A percentile compares a stretch with the other conserved stretches of the same genome.
Conservation (phyloP, 2,329 filamentous ascomycete genomes). For the Ascosphaera pollenicola region DNA sequence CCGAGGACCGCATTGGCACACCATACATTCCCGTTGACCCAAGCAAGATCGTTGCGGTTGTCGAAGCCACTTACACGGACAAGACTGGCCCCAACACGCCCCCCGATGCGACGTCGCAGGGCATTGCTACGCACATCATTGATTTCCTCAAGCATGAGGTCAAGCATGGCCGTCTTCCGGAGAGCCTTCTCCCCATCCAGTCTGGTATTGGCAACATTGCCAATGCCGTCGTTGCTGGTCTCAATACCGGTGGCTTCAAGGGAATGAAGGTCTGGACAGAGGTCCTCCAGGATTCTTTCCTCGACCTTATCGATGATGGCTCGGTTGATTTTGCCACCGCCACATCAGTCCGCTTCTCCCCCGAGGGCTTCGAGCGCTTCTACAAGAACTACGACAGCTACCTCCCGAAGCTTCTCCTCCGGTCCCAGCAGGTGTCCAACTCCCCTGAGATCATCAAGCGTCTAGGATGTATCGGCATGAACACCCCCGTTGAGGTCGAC, state of each 20-base stretch:
- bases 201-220: conserved; percentile 85
- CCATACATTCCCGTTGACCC: conserved; percentile 66
- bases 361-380: conserved; percentile 77
- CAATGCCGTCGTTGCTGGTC: conserved; percentile 72
- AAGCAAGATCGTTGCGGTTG: conserved; percentile 61
- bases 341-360: conserved; percentile 76
- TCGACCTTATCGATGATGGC: conserved; percentile 76
- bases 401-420: conserved; percentile 59
- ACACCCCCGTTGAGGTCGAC: conserved; percentile 83
- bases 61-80: conserved; percentile 71
- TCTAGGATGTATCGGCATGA: conserved; percentile 80
- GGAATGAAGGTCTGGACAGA: conserved; percentile 88
- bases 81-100: conserved; percentile 52
- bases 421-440: conserved; percentile 76
- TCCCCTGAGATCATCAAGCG: conserved; percentile 76
- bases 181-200: conserved; percentile 59
- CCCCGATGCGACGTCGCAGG: conserved; percentile 48
- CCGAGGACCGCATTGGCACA: conserved; percentile 69
- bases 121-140: conserved; percentile 60
- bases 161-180: conserved; percentile 49
- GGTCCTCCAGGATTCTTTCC: conserved; percentile 79
- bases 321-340: conserved; percentile 77
- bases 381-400: conserved; percentile 70
- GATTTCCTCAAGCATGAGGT: conserved; percentile 79
- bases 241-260: conserved; percentile 50